These are phyloP conservation scores for Saitozyma sp. DNA, from an alignment of 768 basidiomycete species.

Conservation along the genomic window DNA sequence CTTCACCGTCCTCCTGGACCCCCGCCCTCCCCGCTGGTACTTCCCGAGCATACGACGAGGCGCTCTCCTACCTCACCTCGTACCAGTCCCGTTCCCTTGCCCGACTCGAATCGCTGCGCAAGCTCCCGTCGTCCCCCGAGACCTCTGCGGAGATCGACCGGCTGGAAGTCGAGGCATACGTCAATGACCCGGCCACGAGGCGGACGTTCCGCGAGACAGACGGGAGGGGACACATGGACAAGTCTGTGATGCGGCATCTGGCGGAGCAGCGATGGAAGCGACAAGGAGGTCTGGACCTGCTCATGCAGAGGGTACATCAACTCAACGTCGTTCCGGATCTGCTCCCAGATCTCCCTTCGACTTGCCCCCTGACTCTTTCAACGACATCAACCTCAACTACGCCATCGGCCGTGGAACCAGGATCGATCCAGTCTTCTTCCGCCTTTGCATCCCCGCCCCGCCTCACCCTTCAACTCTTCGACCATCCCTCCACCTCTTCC, in stretches of 20 bases:
- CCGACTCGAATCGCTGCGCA: slow-evolving; percentile 56
- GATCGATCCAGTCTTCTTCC: slow-evolving; percentile 21
- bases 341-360: slow-evolving; percentile 68
- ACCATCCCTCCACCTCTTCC: slow-evolving; percentile 22
- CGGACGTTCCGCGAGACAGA: slow-evolving; percentile 75
- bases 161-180: slow-evolving; percentile 73
- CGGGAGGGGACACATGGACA: slow-evolving; percentile 32
- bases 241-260: slow-evolving; percentile 61
- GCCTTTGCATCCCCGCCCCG: slow-evolving; percentile 68
- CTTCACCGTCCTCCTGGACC: slow-evolving; percentile 4
- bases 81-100: slow-evolving; percentile 62
- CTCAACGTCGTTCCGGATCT: slow-evolving; percentile 90
- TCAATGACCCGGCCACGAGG: slow-evolving; percentile 79
- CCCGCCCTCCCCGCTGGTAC: slow-evolving; percentile 15
- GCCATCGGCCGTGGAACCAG: slow-evolving; percentile 25
- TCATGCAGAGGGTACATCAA: slow-evolving; percentile 93
- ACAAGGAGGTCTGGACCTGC: slow-evolving; percentile 75
- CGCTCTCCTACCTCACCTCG: slow-evolving; percentile 66
- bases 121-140: slow-evolving; percentile 47
- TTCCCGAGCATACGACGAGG: slow-evolving; percentile 65
- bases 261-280: slow-evolving; percentile 81
- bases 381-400: not conserved
- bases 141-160: slow-evolving; percentile 59
- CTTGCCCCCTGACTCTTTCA: slow-evolving; percentile 64
- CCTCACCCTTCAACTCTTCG: slow-evolving; percentile 71